A percentile compares a stretch with the other conserved stretches of the same genome.
These are phyloP conservation scores for Microdochium paspali DNA, from an alignment of 2,329 filamentous ascomycete genomes.

Conservation along the genomic window DNA sequence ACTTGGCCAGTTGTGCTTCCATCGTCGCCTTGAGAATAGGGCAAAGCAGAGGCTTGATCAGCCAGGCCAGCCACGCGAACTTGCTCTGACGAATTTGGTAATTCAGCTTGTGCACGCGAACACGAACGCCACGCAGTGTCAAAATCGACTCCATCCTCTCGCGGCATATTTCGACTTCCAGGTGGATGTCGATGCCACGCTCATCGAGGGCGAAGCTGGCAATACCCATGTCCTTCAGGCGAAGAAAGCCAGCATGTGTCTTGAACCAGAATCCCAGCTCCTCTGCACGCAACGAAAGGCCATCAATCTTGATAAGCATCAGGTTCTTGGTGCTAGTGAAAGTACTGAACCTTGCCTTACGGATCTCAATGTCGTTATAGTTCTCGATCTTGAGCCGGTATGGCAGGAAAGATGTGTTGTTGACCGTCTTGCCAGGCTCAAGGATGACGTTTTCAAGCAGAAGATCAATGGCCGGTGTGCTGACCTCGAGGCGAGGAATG, in stretches of 20 bases:
- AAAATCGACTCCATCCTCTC: conserved; percentile 75
- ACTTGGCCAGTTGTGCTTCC: conserved; percentile 66
- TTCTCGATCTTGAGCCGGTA: conserved; percentile 74
- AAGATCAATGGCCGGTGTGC: conserved; percentile 74
- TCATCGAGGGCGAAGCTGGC: conserved; percentile 80
- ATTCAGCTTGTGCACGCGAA: conserved; percentile 78
- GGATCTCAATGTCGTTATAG: conserved; percentile 77
- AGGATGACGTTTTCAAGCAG: conserved; percentile 85
- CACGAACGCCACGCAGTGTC: conserved; percentile 63
- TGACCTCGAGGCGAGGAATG: conserved; percentile 82
- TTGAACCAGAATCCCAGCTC: conserved; percentile 88
- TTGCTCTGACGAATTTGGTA: conserved; percentile 69
- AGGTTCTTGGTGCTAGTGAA: conserved; percentile 57
- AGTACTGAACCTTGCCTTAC: conserved; percentile 65
- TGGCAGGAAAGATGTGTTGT: conserved; percentile 81
- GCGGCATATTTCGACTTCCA: conserved; percentile 76
- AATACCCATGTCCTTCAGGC: conserved; percentile 73
- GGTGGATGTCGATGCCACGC: conserved; percentile 73
- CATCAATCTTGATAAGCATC: conserved; percentile 70
- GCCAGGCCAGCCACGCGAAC: conserved; percentile 69
- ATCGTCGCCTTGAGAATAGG: conserved; percentile 66
- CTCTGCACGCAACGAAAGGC: conserved; percentile 73
- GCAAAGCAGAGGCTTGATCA: conserved; percentile 75
- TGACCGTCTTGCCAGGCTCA: conserved; percentile 76
- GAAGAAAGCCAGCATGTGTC: conserved; percentile 65